Evolutionary conservation across 106 monocot species (phyloP).

Genomic region (Acanthochlamys bracteata): DNA sequence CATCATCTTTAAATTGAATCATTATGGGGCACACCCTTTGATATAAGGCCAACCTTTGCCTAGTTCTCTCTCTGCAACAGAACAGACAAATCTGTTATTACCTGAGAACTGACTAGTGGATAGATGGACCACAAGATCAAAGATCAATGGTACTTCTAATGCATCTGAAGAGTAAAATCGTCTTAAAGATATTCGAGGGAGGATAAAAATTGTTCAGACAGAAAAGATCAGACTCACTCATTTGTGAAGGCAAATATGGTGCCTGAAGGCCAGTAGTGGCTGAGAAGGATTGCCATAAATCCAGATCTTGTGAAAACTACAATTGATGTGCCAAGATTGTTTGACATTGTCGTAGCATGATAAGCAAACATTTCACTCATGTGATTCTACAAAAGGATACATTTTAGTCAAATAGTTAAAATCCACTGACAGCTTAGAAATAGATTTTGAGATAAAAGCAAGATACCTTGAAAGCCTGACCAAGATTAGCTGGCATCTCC

Average conservation of each 20-base stretch:
- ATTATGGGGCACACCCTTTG: slow-evolving; percentile 85
- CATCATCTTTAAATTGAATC: slow-evolving; percentile 76
- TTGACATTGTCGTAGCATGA: slow-evolving; percentile 99
- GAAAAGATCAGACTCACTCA: slow-evolving; percentile 48
- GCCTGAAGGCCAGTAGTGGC: slow-evolving; percentile 88
- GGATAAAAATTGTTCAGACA: too few relatives aligned
- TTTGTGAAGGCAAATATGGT: slow-evolving; percentile 99
- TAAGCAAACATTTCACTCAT: slow-evolving; percentile 99
- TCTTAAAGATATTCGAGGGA: too few relatives aligned
- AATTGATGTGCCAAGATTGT: slow-evolving; percentile 86
- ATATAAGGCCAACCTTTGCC: slow-evolving; percentile 87
- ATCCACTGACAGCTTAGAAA: too few relatives aligned
- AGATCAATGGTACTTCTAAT: too few relatives aligned
- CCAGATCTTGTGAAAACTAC: slow-evolving; percentile 94
- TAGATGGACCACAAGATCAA: too few relatives aligned
- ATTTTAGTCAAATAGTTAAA: too few relatives aligned
- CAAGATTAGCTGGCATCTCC: slow-evolving; percentile 79
- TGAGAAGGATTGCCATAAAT: slow-evolving; percentile 93
- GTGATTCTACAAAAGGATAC: slow-evolving; percentile 51
- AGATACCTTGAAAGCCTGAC: slow-evolving; percentile 85
- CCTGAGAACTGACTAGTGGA: too few relatives aligned
- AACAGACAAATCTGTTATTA: too few relatives aligned
- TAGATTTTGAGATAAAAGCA: too few relatives aligned
- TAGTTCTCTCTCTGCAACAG: slow-evolving; percentile 78
- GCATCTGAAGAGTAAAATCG: too few relatives aligned